phyloP scores from a whole-genome alignment of 2,329 filamentous ascomycete genomes.

The Periconia sp. region DNA sequence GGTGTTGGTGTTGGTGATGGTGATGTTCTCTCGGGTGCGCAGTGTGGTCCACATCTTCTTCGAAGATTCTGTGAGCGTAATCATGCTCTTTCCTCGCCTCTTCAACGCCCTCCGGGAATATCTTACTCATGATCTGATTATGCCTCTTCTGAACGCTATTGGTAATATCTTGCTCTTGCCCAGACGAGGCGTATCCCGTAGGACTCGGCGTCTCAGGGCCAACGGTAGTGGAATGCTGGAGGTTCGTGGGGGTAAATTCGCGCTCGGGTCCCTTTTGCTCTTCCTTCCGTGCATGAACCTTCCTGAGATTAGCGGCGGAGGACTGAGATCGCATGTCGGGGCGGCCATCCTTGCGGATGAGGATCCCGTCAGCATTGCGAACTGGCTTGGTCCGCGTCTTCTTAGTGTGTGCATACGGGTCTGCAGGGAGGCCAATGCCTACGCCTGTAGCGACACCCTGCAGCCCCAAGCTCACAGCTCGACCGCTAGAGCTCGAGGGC shows the following conservation, averaged over 20 bases:
- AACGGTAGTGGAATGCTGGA: slow-evolving; percentile 17
- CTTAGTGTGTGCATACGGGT: slow-evolving; percentile 51
- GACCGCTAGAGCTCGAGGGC: slow-evolving; percentile 28
- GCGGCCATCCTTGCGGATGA: slow-evolving; percentile 59
- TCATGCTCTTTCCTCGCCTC: slow-evolving; percentile 39
- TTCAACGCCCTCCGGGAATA: slow-evolving; percentile 45
- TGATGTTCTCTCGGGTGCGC: slow-evolving; percentile 25
- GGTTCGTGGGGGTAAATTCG: slow-evolving; percentile 30
- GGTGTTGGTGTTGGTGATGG: slow-evolving; percentile 19
- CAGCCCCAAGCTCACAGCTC: slow-evolving; percentile 34
- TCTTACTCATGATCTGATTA: slow-evolving; percentile 42
- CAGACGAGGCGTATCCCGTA: slow-evolving; percentile 8
- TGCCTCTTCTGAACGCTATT: slow-evolving; percentile 38
- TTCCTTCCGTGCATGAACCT: slow-evolving; percentile 58
- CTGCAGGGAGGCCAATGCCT: slow-evolving; percentile 28
- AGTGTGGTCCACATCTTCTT: slow-evolving; percentile 32
- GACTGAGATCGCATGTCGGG: slow-evolving; percentile 60
- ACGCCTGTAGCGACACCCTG: slow-evolving; percentile 32
- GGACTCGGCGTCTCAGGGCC: slow-evolving; percentile 39
- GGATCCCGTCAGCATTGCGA: slow-evolving; percentile 56
- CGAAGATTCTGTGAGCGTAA: slow-evolving; percentile 40
- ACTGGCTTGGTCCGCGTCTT: slow-evolving; percentile 58
- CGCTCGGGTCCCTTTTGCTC: slow-evolving; percentile 29
- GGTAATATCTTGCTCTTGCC: slow-evolving; percentile 18
- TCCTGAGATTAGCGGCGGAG: slow-evolving; percentile 58